These are phyloP conservation scores for Ascochyta pisi DNA, from an alignment of 2,329 filamentous ascomycete genomes.

Conservation along the genomic window DNA sequence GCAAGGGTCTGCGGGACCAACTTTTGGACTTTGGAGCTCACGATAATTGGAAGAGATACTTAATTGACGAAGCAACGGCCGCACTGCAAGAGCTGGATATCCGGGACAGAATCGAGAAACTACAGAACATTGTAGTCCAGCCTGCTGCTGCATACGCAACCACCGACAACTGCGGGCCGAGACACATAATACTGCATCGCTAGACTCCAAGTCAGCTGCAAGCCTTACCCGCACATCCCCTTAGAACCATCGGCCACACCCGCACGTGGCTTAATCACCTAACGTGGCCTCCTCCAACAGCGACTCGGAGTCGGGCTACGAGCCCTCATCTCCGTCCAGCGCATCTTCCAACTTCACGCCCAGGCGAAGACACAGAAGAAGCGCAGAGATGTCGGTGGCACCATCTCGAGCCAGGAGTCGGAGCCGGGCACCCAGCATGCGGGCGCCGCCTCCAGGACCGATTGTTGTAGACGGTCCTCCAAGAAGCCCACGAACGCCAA, in stretches of 20 bases:
- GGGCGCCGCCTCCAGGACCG: slow-evolving; percentile 28
- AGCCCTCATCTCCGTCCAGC: slow-evolving; percentile 26
- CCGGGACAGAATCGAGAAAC: not conserved
- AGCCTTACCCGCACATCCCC: not conserved
- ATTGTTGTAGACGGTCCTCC: slow-evolving; percentile 35
- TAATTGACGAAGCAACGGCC: slow-evolving; percentile 12
- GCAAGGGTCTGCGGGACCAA: slow-evolving; percentile 3
- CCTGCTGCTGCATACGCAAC: not conserved
- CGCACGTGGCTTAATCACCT: slow-evolving; percentile 15
- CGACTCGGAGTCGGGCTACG: slow-evolving; percentile 30
- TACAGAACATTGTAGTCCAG: not conserved
- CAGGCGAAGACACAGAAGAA: slow-evolving; percentile 22
- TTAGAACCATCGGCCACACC: slow-evolving; percentile 8
- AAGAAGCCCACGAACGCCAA: slow-evolving; percentile 35
- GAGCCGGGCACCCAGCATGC: slow-evolving; percentile 40
- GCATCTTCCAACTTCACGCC: slow-evolving; percentile 28
- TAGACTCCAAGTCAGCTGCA: slow-evolving; percentile 9
- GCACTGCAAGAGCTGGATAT: slow-evolving; percentile 1
- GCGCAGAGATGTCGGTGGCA: slow-evolving; percentile 36
- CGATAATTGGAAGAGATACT: not conserved
- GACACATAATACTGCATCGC: slow-evolving; percentile 1
- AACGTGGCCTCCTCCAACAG: slow-evolving; percentile 32
- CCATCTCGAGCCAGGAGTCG: slow-evolving; percentile 37
- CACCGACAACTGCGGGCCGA: not conserved
- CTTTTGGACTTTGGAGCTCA: slow-evolving; percentile 3